phyloP scores from a whole-genome alignment of 306 rosid species.

The Rosa lucieae region DNA sequence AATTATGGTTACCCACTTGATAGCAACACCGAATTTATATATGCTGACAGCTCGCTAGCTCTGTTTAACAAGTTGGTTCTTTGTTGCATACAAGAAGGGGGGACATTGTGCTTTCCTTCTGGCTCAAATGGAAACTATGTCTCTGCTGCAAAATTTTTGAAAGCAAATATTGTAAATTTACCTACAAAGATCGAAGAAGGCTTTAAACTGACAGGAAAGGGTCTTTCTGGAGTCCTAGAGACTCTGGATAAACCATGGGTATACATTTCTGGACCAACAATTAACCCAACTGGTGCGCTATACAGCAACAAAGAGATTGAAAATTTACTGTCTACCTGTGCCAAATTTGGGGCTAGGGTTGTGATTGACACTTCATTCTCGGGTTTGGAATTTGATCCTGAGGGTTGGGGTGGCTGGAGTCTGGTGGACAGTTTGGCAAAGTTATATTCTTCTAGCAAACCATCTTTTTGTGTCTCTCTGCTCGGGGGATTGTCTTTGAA shows the following conservation, averaged over 20 bases:
- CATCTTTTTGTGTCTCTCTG: slow-evolving; percentile 72
- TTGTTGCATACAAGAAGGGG: slow-evolving; percentile 92
- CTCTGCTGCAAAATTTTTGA: slow-evolving; percentile 82
- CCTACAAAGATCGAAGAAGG: slow-evolving; percentile 60
- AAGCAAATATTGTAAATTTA: slow-evolving; percentile 59
- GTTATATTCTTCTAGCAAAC: slow-evolving; percentile 45
- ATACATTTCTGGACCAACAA: slow-evolving; percentile 92
- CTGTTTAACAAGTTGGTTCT: slow-evolving; percentile 87
- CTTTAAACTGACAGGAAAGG: slow-evolving; percentile 65
- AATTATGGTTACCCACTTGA: slow-evolving; percentile 76
- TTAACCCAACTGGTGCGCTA: slow-evolving; percentile 85
- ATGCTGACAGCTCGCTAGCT: slow-evolving; percentile 71
- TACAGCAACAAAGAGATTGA: slow-evolving; percentile 73
- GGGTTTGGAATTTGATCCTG: slow-evolving; percentile 81
- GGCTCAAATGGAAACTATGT: slow-evolving; percentile 91
- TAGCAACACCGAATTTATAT: slow-evolving; percentile 57
- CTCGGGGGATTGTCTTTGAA: slow-evolving; percentile 87
- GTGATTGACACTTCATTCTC: slow-evolving; percentile 89
- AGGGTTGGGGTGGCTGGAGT: slow-evolving; percentile 85
- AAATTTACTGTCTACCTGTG: slow-evolving; percentile 59
- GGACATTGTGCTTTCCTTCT: slow-evolving; percentile 85
- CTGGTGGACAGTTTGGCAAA: slow-evolving; percentile 59
- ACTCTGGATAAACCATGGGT: slow-evolving; percentile 79
- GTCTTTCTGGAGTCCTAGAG: slow-evolving; percentile 55
- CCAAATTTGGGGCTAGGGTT: slow-evolving; percentile 85